A percentile compares a stretch with the other conserved stretches of the same genome.
phyloP scores from a whole-genome alignment of 2,329 filamentous ascomycete genomes.

The Exserohilum turcica region DNA sequence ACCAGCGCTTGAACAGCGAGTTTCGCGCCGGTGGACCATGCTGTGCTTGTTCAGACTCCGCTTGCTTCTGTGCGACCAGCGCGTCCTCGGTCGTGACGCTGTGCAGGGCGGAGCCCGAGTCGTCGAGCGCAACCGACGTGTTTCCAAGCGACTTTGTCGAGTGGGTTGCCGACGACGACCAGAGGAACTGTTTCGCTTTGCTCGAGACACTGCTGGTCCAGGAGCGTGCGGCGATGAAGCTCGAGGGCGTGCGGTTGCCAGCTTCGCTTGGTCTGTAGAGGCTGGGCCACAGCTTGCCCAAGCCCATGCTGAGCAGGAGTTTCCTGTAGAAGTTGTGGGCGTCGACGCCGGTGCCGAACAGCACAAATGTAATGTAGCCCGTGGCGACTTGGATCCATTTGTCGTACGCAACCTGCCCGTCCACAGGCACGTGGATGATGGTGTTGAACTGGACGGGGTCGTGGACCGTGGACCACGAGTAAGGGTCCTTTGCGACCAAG shows the following conservation, averaged over 20 bases:
- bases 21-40: background rate
- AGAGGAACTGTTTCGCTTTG: conserved; percentile 35
- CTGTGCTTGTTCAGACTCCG: background rate
- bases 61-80: conserved; percentile 2
- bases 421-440: conserved; percentile 55
- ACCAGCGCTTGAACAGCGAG: conserved; percentile 29
- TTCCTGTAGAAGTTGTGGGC: conserved; percentile 49
- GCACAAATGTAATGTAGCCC: conserved; percentile 63
- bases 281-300: conserved; percentile 40
- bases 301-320: conserved; percentile 29
- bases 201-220: conserved; percentile 26
- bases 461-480: conserved; percentile 62
- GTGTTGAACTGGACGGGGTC: conserved; percentile 53
- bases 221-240: conserved; percentile 18
- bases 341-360: conserved; percentile 69
- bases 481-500: conserved; percentile 47
- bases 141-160: conserved; percentile 17
- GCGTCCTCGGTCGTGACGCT: conserved; percentile 17
- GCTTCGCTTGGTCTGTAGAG: conserved; percentile 28
- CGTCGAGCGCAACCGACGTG: conserved; percentile 15
- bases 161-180: conserved; percentile 18
- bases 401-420: conserved; percentile 57
- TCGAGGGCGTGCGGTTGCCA: conserved; percentile 19
- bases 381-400: conserved; percentile 62
- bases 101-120: background rate